Percentiles rank a stretch among this genome's conserved stretches.
Conservation (phyloP, 2,329 filamentous ascomycete genomes). For the Colletotrichum sp. region DNA sequence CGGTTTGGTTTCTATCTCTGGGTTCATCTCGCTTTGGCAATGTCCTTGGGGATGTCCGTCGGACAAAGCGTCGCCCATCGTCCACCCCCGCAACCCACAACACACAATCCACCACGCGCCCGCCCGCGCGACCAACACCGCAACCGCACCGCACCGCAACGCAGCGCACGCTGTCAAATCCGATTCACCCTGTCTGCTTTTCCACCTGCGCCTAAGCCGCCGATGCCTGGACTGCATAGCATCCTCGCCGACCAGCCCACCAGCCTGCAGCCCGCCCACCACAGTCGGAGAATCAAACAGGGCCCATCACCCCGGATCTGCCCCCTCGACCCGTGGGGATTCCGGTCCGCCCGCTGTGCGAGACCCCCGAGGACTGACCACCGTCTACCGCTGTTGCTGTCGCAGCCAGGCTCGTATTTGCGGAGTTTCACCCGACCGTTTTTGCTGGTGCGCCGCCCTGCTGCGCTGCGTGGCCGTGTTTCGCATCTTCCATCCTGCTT, state of each 20-base stretch:
- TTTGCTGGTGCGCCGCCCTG: background rate
- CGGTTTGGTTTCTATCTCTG: slow-evolving; percentile 16
- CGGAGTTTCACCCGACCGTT: slow-evolving; percentile 17
- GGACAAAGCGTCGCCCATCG: slow-evolving; percentile 20
- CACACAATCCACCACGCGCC: background rate
- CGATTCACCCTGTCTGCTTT: slow-evolving; percentile 2
- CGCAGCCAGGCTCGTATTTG: slow-evolving; percentile 10
- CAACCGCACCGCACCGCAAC: background rate
- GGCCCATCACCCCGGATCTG: background rate
- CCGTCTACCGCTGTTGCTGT: background rate
- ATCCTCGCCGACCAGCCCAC: background rate
- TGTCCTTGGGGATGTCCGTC: slow-evolving; percentile 26
- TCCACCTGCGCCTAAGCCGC: background rate
- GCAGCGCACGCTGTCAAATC: background rate
- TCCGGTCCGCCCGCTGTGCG: slow-evolving; percentile 1
- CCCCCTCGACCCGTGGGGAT: background rate
- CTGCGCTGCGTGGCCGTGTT: slow-evolving; percentile 15
- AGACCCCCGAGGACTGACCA: background rate
- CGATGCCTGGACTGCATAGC: background rate
- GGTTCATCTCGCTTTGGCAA: slow-evolving; percentile 18
- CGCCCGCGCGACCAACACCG: background rate
- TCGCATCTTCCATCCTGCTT: slow-evolving; percentile 10
- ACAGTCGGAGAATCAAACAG: background rate
- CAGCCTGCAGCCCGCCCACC: background rate
- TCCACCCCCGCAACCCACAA: slow-evolving; percentile 7